phyloP scores from a whole-genome alignment of 2,329 filamentous ascomycete species.

The Stromatinia cepivora region DNA sequence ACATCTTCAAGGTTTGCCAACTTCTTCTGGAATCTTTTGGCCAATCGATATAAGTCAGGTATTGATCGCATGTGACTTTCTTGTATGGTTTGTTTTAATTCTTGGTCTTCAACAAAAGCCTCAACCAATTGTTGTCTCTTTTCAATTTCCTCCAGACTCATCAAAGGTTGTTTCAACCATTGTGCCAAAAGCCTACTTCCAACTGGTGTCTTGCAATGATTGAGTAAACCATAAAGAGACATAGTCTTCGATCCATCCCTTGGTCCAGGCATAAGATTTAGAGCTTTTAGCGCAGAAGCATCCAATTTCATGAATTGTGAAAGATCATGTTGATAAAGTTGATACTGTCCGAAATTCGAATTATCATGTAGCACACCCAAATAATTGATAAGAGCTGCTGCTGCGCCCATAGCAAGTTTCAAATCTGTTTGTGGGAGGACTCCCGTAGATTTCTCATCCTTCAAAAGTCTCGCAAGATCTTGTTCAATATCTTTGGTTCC shows the following conservation, averaged over 20 bases:
- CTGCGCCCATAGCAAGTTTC: constrained; percentile 94
- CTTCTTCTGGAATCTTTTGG: constrained; percentile 92
- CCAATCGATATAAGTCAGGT: constrained; percentile 88
- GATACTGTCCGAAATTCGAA: constrained; percentile 95
- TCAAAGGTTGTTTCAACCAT: constrained; percentile 96
- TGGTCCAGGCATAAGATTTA: constrained; percentile 96
- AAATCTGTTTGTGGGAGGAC: constrained; percentile 86
- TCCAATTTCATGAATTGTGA: constrained; percentile 99
- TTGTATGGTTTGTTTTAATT: constrained; percentile 92
- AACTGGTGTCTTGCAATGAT: constrained; percentile 96
- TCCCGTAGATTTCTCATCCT: constrained; percentile 77
- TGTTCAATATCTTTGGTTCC: constrained; percentile 92
- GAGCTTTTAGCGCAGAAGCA: constrained; percentile 85
- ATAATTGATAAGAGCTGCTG: constrained; percentile 92
- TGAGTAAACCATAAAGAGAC: constrained; percentile 91
- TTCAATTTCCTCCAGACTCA: constrained; percentile 87
- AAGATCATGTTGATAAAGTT: constrained; percentile 94
- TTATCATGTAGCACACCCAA: constrained; percentile 85
- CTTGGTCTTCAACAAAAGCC: constrained; percentile 89
- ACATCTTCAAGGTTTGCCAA: constrained; percentile 94
- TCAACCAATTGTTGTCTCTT: constrained; percentile 92
- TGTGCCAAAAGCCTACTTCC: constrained; percentile 88
- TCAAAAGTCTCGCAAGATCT: constrained; percentile 81
- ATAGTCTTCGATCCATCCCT: constrained; percentile 96
- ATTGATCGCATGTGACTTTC: constrained; percentile 92